These are phyloP conservation scores for Pistacia integerrima DNA, from an alignment of 345 rosid genomes.

Conservation along the genomic window DNA sequence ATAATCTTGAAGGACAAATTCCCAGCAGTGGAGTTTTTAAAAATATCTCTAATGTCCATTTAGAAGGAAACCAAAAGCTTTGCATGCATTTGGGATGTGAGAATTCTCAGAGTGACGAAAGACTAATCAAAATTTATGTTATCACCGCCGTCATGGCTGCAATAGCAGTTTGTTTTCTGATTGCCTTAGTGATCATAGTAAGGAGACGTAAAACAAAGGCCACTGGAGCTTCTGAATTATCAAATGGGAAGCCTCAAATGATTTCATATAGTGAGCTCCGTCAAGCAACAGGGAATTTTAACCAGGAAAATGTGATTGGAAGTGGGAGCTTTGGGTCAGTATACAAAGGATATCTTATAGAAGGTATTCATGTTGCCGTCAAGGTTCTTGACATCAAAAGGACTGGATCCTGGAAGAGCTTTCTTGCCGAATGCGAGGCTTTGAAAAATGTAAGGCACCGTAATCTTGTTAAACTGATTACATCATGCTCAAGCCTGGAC, in stretches of 20 bases:
- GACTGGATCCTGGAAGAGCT: constrained; percentile 44
- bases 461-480: constrained; percentile 54
- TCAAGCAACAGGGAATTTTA: constrained; percentile 42
- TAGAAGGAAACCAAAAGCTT: constrained; percentile 17
- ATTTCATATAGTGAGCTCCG: constrained; percentile 51
- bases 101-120: constrained; percentile 6
- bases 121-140: constrained; percentile 20
- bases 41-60: constrained; percentile 15
- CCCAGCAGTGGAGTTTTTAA: constrained; percentile 36
- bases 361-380: constrained; percentile 40
- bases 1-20: constrained; percentile 44
- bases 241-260: constrained; percentile 20
- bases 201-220: constrained; percentile 26
- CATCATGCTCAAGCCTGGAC: constrained; percentile 56
- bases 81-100: constrained; percentile 1
- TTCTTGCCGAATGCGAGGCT: constrained; percentile 53
- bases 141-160: constrained; percentile 14
- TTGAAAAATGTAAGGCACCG: constrained; percentile 48
- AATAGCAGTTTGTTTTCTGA: constrained; percentile 12
- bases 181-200: constrained; percentile 17
- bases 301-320: constrained; percentile 41
- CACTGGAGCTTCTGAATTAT: constrained; percentile 3
- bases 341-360: constrained; percentile 27
- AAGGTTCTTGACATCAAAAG: constrained; percentile 43
- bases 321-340: constrained; percentile 46